These are phyloP conservation scores for Tolypocladium album DNA, from an alignment of 2,329 filamentous ascomycete species.

Conservation along the genomic window DNA sequence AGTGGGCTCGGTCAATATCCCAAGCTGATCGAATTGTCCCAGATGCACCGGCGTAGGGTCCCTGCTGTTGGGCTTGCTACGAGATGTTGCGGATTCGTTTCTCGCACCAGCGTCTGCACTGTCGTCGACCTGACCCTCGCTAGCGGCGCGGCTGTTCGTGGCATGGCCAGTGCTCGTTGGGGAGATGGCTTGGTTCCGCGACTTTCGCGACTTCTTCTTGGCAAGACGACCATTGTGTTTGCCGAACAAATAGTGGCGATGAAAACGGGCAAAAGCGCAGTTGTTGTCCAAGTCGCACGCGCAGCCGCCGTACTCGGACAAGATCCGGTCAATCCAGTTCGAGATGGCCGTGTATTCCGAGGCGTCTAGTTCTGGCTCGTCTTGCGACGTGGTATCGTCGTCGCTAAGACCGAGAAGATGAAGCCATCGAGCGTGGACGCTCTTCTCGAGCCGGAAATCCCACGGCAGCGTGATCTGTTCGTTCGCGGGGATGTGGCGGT, in stretches of 20 bases:
- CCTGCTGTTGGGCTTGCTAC: slow-evolving; percentile 56
- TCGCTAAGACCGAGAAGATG: slow-evolving; percentile 52
- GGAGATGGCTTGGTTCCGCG: slow-evolving; percentile 45
- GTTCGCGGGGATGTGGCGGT: slow-evolving; percentile 56
- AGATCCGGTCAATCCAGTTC: slow-evolving; percentile 56
- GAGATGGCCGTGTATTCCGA: slow-evolving; percentile 50
- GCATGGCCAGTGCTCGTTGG: slow-evolving; percentile 52
- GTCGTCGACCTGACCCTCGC: slow-evolving; percentile 49
- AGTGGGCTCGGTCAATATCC: slow-evolving; percentile 52
- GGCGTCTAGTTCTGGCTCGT: slow-evolving; percentile 45
- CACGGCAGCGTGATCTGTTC: slow-evolving; percentile 55
- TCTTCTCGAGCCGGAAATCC: slow-evolving; percentile 57
- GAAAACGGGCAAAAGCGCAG: slow-evolving; percentile 54
- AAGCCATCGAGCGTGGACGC: slow-evolving; percentile 40
- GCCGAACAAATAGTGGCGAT: slow-evolving; percentile 41
- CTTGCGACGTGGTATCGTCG: slow-evolving; percentile 37
- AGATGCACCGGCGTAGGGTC: slow-evolving; percentile 52
- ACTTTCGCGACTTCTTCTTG: slow-evolving; percentile 44
- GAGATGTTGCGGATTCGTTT: slow-evolving; percentile 35
- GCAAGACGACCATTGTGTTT: slow-evolving; percentile 29
- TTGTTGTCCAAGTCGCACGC: slow-evolving; percentile 57
- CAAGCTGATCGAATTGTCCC: slow-evolving; percentile 48
- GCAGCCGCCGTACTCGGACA: slow-evolving; percentile 71
- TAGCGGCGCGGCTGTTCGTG: slow-evolving; percentile 52
- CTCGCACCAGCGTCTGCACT: slow-evolving; percentile 39